Evolutionary conservation across 2,329 filamentous ascomycete genomes (phyloP).

Genomic region (Cordyceps fumosorosea): DNA sequence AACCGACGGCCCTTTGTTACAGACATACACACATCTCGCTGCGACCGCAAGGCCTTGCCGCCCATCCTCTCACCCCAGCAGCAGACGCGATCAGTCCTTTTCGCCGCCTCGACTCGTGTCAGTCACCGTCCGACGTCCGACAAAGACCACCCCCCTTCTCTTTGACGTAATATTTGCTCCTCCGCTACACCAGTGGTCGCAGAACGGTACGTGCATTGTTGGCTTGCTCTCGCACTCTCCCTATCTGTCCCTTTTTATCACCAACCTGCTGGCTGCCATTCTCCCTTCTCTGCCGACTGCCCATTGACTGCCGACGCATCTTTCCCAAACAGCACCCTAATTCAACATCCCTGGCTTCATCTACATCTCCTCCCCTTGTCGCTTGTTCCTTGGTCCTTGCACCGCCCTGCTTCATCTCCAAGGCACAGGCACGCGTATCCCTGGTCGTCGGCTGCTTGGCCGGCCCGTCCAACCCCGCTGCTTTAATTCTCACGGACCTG

Average conservation of each 20-base stretch:
- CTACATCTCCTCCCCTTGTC: not conserved
- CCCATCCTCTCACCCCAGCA: not conserved
- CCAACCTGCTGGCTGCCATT: not conserved
- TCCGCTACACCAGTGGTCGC: not conserved
- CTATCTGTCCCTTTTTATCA: not conserved
- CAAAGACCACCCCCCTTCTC: not conserved
- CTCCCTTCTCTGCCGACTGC: not conserved
- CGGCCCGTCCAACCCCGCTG: slow-evolving; percentile 11
- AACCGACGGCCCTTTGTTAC: slow-evolving; percentile 7
- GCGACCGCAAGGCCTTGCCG: not conserved
- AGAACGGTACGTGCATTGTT: slow-evolving; percentile 11
- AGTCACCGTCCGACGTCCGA: not conserved
- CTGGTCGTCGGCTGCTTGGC: slow-evolving; percentile 9
- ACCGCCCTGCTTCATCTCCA: not conserved
- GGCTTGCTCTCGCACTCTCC: too few relatives aligned
- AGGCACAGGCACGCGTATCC: not conserved
- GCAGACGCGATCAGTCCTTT: slow-evolving; percentile 1
- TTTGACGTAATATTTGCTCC: not conserved
- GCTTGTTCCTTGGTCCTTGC: not conserved
- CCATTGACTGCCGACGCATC: not conserved
- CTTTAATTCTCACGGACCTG: slow-evolving; percentile 11
- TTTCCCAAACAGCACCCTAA: not conserved
- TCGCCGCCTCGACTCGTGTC: slow-evolving; percentile 6
- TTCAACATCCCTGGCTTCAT: not conserved
- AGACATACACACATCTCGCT: slow-evolving; percentile 6